phyloP scores from a whole-genome alignment of 2,329 filamentous ascomycete genomes.

The Ophiostoma sp. region DNA sequence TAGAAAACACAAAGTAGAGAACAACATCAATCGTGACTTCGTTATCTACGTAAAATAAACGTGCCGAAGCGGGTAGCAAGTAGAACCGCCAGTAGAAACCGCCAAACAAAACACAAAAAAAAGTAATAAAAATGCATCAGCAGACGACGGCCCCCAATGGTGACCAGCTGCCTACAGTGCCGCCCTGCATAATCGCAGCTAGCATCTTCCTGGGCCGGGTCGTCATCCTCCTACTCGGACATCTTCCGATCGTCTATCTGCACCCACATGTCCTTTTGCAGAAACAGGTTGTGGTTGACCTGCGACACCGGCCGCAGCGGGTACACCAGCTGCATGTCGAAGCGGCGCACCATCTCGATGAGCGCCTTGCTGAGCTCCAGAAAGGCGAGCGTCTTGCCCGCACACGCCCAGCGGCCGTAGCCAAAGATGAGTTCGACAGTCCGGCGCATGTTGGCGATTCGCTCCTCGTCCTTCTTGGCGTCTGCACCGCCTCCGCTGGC shows the following conservation, averaged over 20 bases:
- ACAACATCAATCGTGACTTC: neutral
- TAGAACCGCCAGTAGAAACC: neutral
- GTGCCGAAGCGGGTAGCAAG: neutral
- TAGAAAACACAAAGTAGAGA: neutral
- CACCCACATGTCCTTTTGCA: slow-evolving; percentile 33
- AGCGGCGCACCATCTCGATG: slow-evolving; percentile 28
- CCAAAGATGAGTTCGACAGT: slow-evolving; percentile 39
- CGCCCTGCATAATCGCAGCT: neutral
- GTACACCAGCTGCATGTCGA: slow-evolving; percentile 33
- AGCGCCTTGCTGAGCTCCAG: slow-evolving; percentile 40
- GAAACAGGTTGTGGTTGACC: slow-evolving; percentile 31
- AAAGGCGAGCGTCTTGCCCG: slow-evolving; percentile 41
- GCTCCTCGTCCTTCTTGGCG: neutral
- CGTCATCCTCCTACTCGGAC: neutral
- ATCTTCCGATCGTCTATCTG: slow-evolving; percentile 25
- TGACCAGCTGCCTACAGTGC: neutral
- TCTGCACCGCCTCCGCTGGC: neutral
- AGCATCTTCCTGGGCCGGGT: too few relatives aligned
- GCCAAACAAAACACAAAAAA: neutral
- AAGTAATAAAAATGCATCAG: neutral
- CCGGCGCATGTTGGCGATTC: slow-evolving; percentile 28
- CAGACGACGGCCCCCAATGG: neutral
- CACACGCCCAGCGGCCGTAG: slow-evolving; percentile 37
- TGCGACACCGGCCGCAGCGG: slow-evolving; percentile 28
- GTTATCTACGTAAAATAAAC: neutral